phyloP scores from a whole-genome alignment of 805 yeast species.

The Teunomyces cretensis region DNA sequence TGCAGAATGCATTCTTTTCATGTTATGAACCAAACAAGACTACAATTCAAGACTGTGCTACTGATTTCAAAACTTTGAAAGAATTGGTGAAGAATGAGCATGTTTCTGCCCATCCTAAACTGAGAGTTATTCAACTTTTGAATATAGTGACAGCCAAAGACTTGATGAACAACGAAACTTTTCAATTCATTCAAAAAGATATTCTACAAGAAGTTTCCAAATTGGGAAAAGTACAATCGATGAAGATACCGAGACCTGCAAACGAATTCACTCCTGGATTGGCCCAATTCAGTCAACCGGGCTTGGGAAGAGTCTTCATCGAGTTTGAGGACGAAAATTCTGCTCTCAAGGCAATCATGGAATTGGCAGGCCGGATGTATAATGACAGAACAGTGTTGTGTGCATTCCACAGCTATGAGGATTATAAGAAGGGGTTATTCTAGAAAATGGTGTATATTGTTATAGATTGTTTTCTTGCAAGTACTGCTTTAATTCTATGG shows the following conservation, averaged over 20 bases:
- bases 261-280: constrained; percentile 46
- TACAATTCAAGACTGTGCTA: constrained; percentile 36
- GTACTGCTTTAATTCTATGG: constrained; percentile 28
- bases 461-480: not conserved
- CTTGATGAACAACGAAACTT: constrained; percentile 49
- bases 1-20: constrained; percentile 30
- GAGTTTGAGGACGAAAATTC: constrained; percentile 54
- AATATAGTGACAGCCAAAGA: constrained; percentile 69
- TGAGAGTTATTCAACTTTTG: constrained; percentile 61
- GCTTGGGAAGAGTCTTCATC: constrained; percentile 71
- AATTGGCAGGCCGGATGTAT: constrained; percentile 64
- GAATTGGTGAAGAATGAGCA: constrained; percentile 37
- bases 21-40: constrained; percentile 31
- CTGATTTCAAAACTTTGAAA: constrained; percentile 37
- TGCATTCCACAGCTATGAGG: constrained; percentile 58
- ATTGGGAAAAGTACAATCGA: constrained; percentile 50
- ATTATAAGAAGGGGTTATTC: constrained; percentile 46
- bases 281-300: constrained; percentile 44
- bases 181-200: constrained; percentile 51
- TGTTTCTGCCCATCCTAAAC: constrained; percentile 37
- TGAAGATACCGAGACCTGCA: constrained; percentile 64
- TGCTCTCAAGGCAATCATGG: constrained; percentile 57
- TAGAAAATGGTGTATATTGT: not conserved
- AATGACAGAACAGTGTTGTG: constrained; percentile 69
- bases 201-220: constrained; percentile 49